Evolutionary conservation across 2,329 filamentous ascomycete genomes (phyloP).

Genomic region (Podosphaera xanthii): DNA sequence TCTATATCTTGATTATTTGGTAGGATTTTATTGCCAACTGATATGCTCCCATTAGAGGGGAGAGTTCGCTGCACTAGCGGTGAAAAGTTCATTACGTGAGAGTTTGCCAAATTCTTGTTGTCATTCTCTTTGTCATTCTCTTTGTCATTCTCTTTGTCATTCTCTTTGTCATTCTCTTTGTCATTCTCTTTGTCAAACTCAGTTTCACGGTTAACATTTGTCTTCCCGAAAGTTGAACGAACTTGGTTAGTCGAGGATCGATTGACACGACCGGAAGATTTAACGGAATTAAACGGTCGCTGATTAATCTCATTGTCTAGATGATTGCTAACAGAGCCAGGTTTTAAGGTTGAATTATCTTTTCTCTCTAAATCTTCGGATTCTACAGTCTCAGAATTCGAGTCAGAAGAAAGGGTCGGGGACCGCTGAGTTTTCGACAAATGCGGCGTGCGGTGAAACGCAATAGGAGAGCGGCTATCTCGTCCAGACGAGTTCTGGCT

Average conservation of each 20-base stretch:
- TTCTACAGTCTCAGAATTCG: not conserved
- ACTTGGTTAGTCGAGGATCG: not conserved
- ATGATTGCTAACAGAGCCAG: too few species aligned
- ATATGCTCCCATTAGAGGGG: not conserved
- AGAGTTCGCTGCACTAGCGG: not conserved
- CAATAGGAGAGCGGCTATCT: constrained; percentile 14
- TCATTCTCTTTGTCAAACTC: too few species aligned
- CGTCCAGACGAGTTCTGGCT: constrained; percentile 9
- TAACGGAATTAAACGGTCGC: too few species aligned
- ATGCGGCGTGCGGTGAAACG: constrained; percentile 7
- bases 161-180: too few species aligned
- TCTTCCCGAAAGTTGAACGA: not conserved
- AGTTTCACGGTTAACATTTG: too few species aligned
- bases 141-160: too few species aligned
- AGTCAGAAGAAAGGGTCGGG: not conserved
- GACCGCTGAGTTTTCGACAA: not conserved
- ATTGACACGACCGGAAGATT: not conserved
- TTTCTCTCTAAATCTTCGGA: not conserved
- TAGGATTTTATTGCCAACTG: too few species aligned
- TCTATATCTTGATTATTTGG: too few species aligned
- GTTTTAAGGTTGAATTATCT: too few species aligned
- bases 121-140: too few species aligned
- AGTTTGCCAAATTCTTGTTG: not conserved
- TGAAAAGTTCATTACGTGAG: constrained; percentile 1
- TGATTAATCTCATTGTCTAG: too few species aligned